Conservation (phyloP, 1,284 basidiomycete genomes). For the Papiliotrema fonsecae region DNA sequence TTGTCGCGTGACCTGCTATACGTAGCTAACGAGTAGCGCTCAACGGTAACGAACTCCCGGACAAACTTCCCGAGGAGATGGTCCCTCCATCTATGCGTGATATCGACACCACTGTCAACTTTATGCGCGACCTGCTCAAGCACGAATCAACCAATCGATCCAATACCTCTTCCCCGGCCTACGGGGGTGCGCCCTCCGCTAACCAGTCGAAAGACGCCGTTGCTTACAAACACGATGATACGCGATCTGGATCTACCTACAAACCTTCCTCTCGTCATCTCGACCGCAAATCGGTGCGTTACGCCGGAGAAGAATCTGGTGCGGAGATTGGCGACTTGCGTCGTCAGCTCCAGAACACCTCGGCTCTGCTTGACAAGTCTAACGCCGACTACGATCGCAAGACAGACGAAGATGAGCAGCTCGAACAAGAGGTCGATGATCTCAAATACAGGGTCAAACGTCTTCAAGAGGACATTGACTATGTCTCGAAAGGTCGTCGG, state of each 20-base stretch:
- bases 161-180: conserved; percentile 55
- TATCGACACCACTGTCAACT: conserved; percentile 84
- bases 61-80: conserved; percentile 80
- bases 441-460: conserved; percentile 79
- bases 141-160: conserved; percentile 67
- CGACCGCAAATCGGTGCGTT: conserved; percentile 77
- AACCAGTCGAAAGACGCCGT: conserved; percentile 75
- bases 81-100: conserved; percentile 88
- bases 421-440: conserved; percentile 86
- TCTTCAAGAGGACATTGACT: conserved; percentile 90
- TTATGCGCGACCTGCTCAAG: conserved; percentile 83
- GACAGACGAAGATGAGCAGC: conserved; percentile 74
- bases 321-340: conserved; percentile 80
- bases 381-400: conserved; percentile 59
- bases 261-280: conserved; percentile 82
- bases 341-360: conserved; percentile 74
- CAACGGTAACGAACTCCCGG: conserved; percentile 88
- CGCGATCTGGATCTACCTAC: conserved; percentile 58
- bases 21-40: conserved; percentile 55
- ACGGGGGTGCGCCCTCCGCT: conserved; percentile 49
- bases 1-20: neutral
- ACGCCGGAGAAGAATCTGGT: conserved; percentile 64
- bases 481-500: conserved; percentile 73
- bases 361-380: conserved; percentile 72
- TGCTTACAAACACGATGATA: conserved; percentile 82